Conservation (phyloP, 805 yeast species). For the Vanderwaltozyma verrucispora region DNA sequence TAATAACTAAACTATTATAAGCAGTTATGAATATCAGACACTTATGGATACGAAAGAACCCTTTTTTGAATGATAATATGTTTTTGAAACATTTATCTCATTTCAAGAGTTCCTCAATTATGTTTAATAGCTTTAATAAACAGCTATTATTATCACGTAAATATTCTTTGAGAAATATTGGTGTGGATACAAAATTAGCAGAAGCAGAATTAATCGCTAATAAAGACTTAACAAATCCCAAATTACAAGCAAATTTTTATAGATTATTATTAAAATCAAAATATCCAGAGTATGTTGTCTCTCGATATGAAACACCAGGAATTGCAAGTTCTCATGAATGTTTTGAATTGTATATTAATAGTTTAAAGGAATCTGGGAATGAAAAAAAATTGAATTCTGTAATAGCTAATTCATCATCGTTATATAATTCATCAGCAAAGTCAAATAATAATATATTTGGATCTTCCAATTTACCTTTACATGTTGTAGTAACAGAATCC, state of each 20-base stretch:
- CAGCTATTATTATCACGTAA: too few species aligned
- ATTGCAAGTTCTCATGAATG: constrained; percentile 65
- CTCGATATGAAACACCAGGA: constrained; percentile 82
- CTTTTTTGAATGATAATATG: too few species aligned
- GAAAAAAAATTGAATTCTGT: background rate
- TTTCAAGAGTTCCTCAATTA: too few species aligned
- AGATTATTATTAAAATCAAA: constrained; percentile 57
- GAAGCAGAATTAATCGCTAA: constrained; percentile 68
- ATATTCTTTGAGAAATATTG: too few species aligned
- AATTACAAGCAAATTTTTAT: constrained; percentile 72
- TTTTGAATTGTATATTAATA: constrained; percentile 63
- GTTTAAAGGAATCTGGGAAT: constrained; percentile 57
- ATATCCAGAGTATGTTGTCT: constrained; percentile 85
- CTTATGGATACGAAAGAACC: too few species aligned
- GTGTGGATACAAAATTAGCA: background rate
- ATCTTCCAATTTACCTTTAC: constrained; percentile 67
- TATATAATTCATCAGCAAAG: too few species aligned
- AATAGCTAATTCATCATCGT: too few species aligned
- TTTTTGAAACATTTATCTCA: too few species aligned
- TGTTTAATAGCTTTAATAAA: too few species aligned
- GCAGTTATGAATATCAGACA: too few species aligned
- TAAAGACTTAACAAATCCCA: constrained; percentile 51
- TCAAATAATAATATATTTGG: constrained; percentile 30
- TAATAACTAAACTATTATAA: too few species aligned
- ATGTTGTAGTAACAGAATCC: constrained; percentile 79